Evolutionary conservation across 1,139 yeast genomes (phyloP), one percentile per base, ranked within the genome.

Genomic region (Blastobotrys raffinosifermentans): DNA sequence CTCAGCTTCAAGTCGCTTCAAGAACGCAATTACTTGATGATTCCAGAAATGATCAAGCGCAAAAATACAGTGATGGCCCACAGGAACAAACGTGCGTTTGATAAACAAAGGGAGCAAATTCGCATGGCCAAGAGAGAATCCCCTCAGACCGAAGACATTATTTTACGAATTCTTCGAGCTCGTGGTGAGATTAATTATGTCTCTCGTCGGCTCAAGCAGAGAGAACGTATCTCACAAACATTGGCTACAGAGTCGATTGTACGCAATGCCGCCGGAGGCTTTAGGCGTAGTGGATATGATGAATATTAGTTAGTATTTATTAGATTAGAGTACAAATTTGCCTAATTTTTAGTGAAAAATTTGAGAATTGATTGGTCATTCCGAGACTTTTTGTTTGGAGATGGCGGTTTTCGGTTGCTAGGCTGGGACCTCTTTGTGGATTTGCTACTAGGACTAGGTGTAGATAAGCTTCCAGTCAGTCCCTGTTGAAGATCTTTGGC

Each of bases 31-130:
- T 51, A 49, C 34, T 54, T 45, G 43, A 70, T 50, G 52, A 61
- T 77, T 33, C 69, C 75, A 1, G 78, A 76, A 10, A 69, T 82
- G 19, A 56, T 82, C 36, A 77, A 77, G 19, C 64, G 94, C 37
- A 70, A 70, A 35, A 74, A 77, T 44, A 82, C 94, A 0, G 79
- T 82, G 20, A 62, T 72, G 64, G 91, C 89, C 0, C 82, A 80
- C 54, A 81, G 89, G 3, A 80, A 89, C 19, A 70, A 76, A 3
- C 69, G 66, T 32, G 72, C 77, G 2, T 67, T 89, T 48, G 73
- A 70, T 15, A 63, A 67, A 43, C 80, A 79, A 9, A 67, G 65
- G 27, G 59, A 67, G 37, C 77, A 75, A 26, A 68, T 71, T 1
- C 63, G 67, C 18, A 73, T 69, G 30, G 77, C 79, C 0, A 71